phyloP scores from a whole-genome alignment of 371 early-diverging fungal genomes.

The Massospora cicadina region DNA sequence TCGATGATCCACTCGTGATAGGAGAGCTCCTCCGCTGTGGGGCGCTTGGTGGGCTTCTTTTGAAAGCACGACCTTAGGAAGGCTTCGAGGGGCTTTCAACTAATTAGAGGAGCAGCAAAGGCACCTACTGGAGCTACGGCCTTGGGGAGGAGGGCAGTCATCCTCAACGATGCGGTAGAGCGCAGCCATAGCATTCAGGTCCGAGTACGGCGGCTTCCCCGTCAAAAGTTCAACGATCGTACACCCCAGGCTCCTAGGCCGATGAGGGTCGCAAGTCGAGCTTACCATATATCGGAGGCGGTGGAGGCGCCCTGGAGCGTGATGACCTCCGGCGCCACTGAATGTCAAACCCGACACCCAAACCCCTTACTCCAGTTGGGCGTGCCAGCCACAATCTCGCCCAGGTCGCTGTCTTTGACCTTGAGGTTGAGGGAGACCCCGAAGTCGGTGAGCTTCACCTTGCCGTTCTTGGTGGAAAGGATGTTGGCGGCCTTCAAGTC shows the following conservation, averaged over 20 bases:
- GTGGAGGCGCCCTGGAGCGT: slow-evolving; percentile 59
- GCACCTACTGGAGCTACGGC: slow-evolving; percentile 12
- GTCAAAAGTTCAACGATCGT: slow-evolving; percentile 71
- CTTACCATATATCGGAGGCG: slow-evolving; percentile 73
- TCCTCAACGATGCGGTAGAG: slow-evolving; percentile 85
- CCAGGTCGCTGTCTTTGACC: slow-evolving; percentile 25
- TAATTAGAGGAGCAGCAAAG: background rate
- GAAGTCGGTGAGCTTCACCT: slow-evolving; percentile 91
- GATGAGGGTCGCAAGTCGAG: slow-evolving; percentile 13
- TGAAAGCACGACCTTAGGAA: slow-evolving; percentile 66
- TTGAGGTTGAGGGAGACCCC: slow-evolving; percentile 77
- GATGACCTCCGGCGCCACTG: slow-evolving; percentile 92
- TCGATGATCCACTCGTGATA: slow-evolving; percentile 49
- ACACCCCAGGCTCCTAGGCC: slow-evolving; percentile 39
- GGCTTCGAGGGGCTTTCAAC: slow-evolving; percentile 32
- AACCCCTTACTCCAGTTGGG: slow-evolving; percentile 76
- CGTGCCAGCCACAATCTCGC: slow-evolving; percentile 63
- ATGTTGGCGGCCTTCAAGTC: slow-evolving; percentile 96
- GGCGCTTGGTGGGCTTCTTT: slow-evolving; percentile 50
- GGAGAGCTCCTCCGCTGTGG: slow-evolving; percentile 44
- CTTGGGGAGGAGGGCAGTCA: slow-evolving; percentile 51
- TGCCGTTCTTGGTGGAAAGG: slow-evolving; percentile 80
- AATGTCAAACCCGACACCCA: background rate
- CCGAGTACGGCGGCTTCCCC: slow-evolving; percentile 72
- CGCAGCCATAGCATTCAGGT: slow-evolving; percentile 64